Conservation (phyloP, 352 stramenopile species). For the Globisporangium camurandrum region DNA sequence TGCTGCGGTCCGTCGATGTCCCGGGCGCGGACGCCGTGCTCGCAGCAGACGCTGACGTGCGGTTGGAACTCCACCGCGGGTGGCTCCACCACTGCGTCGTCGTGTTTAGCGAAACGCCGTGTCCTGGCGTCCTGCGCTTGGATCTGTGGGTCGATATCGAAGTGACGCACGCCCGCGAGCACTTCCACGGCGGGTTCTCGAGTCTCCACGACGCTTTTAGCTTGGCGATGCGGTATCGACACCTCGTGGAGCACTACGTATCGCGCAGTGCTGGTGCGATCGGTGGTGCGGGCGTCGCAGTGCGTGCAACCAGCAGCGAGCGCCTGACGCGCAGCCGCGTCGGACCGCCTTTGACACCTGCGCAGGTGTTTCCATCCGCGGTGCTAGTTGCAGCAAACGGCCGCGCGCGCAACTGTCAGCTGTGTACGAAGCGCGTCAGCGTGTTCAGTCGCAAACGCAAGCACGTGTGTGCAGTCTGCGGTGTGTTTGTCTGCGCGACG, state of each 20-base stretch:
- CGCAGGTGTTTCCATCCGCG: conserved; percentile 14
- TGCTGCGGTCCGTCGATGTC: conserved; percentile 35
- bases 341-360: conserved; percentile 18
- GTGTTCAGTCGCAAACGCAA: conserved; percentile 57
- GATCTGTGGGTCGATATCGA: conserved; percentile 66
- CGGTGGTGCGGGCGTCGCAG: background rate
- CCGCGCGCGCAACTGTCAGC: conserved; percentile 52
- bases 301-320: background rate
- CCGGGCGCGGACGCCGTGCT: conserved; percentile 32
- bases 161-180: conserved; percentile 37
- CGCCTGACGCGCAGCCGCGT: conserved; percentile 3
- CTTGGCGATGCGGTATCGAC: conserved; percentile 51
- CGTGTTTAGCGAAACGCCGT: conserved; percentile 49
- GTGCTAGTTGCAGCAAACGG: conserved; percentile 24
- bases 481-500: conserved; percentile 49
- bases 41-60: conserved; percentile 28
- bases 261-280: no score
- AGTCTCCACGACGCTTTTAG: conserved; percentile 65
- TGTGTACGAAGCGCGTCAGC: conserved; percentile 49
- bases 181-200: conserved; percentile 51
- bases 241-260: conserved; percentile 39
- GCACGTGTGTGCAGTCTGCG: conserved; percentile 55
- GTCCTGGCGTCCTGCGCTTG: conserved; percentile 53
- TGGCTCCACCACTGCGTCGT: conserved; percentile 54
- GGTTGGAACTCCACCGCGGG: conserved; percentile 40